Evolutionary conservation across 116 monocot species (phyloP).

Genomic region (Iris pallida): DNA sequence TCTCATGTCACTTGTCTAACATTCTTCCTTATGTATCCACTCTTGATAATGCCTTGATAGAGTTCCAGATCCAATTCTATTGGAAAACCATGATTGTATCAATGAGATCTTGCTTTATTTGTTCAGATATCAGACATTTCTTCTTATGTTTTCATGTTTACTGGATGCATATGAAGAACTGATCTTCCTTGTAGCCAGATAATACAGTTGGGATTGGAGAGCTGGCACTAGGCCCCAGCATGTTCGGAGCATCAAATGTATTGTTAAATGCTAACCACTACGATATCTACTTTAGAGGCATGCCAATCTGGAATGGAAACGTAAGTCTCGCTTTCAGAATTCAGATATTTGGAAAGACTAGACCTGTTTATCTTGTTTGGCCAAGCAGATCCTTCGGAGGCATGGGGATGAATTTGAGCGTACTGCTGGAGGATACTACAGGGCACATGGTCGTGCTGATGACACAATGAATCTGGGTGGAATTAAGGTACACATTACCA

Average conservation of each 20-base stretch:
- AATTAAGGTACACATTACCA: conserved; percentile 56
- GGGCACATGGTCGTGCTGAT: conserved; percentile 94
- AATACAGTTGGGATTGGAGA: conserved; percentile 61
- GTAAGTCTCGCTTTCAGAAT: conserved; percentile 20
- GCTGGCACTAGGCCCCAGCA: conserved; percentile 69
- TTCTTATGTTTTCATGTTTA: no score
- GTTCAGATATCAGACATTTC: neutral
- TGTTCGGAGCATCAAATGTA: conserved; percentile 77
- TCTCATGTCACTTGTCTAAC: neutral
- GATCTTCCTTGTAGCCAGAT: conserved; percentile 36
- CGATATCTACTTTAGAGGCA: conserved; percentile 75
- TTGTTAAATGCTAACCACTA: conserved; percentile 85
- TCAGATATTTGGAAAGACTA: no score
- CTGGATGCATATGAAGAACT: neutral
- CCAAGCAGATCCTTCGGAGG: conserved; percentile 66
- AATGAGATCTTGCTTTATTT: neutral
- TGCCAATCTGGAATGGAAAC: conserved; percentile 78
- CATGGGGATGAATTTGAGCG: conserved; percentile 98
- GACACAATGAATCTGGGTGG: conserved; percentile 99
- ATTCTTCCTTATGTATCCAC: no score
- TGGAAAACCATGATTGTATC: neutral
- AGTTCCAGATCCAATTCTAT: neutral
- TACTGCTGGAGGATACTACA: conserved; percentile 67
- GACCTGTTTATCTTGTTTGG: neutral
- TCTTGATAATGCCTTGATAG: neutral